Evolutionary conservation across 768 basidiomycete genomes (phyloP).

Genomic region (Xanthoconium stramineum): DNA sequence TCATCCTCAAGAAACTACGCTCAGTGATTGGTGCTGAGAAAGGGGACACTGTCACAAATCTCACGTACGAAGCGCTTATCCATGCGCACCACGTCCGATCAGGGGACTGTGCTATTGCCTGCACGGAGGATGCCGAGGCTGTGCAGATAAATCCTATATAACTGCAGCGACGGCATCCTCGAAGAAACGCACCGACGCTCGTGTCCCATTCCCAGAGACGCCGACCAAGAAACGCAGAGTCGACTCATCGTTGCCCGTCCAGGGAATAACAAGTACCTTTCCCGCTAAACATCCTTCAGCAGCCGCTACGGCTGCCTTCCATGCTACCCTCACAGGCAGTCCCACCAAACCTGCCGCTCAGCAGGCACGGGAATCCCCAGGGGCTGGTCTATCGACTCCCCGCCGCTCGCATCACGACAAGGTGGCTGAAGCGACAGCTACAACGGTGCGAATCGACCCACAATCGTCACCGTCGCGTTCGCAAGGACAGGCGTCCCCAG

Average conservation of each 20-base stretch:
- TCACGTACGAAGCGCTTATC: slow-evolving; percentile 34
- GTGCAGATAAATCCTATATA: slow-evolving; percentile 25
- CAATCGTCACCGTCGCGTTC: neutral
- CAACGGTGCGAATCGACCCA: slow-evolving; percentile 10
- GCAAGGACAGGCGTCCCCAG: slow-evolving; percentile 11
- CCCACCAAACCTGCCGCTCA: too few species aligned
- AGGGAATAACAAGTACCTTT: neutral
- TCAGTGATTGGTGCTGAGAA: slow-evolving; percentile 14
- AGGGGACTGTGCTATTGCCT: slow-evolving; percentile 24
- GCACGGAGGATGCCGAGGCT: slow-evolving; percentile 35
- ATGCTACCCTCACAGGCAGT: too few species aligned
- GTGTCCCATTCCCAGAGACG: slow-evolving; percentile 35
- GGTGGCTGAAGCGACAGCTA: neutral
- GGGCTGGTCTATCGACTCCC: too few species aligned
- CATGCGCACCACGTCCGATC: slow-evolving; percentile 20
- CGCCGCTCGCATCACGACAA: slow-evolving; percentile 7
- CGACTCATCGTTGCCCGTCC: slow-evolving; percentile 1
- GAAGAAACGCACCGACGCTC: slow-evolving; percentile 23
- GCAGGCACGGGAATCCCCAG: too few species aligned
- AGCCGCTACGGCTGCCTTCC: too few species aligned
- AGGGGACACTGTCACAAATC: neutral
- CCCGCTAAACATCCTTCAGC: too few species aligned
- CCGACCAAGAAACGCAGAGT: slow-evolving; percentile 42
- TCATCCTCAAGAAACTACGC: slow-evolving; percentile 22
- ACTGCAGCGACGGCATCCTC: slow-evolving; percentile 16